phyloP scores from a whole-genome alignment of 805 yeast species.

The Pichia manshurica region DNA sequence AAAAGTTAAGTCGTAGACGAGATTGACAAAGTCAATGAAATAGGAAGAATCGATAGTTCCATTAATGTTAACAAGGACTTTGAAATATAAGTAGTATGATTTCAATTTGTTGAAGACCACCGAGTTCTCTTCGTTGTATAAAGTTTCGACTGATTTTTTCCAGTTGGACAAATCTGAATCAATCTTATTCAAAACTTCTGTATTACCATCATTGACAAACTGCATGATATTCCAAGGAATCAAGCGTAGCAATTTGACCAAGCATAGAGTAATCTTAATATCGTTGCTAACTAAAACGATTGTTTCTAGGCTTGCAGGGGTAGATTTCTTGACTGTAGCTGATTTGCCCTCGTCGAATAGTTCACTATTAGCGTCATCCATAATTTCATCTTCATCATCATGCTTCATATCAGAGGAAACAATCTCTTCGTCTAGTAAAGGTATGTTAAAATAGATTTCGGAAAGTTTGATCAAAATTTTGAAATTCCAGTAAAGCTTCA shows the following conservation, averaged over 20 bases:
- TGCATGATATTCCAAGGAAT: conserved; percentile 29
- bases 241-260: conserved; percentile 29
- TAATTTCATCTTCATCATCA: conserved; percentile 11
- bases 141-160: conserved; percentile 18
- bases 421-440: conserved; percentile 12
- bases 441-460: conserved; percentile 25
- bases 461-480: conserved; percentile 30
- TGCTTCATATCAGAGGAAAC: conserved; percentile 10
- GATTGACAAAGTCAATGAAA: conserved; percentile 19
- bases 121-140: conserved; percentile 22
- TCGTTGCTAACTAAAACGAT: conserved; percentile 31
- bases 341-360: not conserved
- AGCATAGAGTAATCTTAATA: conserved; percentile 29
- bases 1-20: conserved; percentile 23
- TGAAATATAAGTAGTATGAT: conserved; percentile 28
- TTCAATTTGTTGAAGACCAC: conserved; percentile 25
- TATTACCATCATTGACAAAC: conserved; percentile 16
- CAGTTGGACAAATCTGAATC: conserved; percentile 26
- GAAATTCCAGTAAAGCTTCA: conserved; percentile 41
- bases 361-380: not conserved
- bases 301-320: conserved; percentile 32
- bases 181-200: conserved; percentile 15
- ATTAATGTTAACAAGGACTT: conserved; percentile 22
- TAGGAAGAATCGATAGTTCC: conserved; percentile 16
- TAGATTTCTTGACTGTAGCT: conserved; percentile 14